Evolutionary conservation across 768 basidiomycete genomes (phyloP).

Genomic region (Boletellus emodensis): DNA sequence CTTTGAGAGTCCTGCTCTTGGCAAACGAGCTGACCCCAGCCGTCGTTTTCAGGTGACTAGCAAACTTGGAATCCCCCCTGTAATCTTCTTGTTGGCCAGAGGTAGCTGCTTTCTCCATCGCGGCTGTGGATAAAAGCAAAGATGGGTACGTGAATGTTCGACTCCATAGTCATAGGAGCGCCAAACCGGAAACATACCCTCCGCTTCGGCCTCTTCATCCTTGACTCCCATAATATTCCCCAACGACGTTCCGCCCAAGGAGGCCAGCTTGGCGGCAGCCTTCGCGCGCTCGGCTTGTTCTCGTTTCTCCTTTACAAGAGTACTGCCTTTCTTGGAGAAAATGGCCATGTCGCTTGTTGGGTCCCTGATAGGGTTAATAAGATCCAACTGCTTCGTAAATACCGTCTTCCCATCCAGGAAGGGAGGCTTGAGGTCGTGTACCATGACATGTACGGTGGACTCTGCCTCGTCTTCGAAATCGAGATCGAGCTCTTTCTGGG

Average conservation of each 20-base stretch:
- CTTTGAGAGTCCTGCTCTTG: constrained; percentile 76
- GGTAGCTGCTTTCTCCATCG: constrained; percentile 45
- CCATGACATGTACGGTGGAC: constrained; percentile 95
- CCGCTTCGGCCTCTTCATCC: constrained; percentile 90
- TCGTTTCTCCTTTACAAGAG: constrained; percentile 90
- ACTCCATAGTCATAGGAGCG: constrained; percentile 39
- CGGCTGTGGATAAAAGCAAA: constrained; percentile 43
- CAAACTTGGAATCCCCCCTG: constrained; percentile 95
- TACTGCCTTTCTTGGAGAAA: constrained; percentile 96
- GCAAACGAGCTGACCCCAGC: constrained; percentile 81
- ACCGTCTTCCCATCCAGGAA: constrained; percentile 96
- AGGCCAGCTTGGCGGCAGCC: constrained; percentile 92
- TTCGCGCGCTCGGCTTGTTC: constrained; percentile 96
- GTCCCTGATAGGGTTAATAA: constrained; percentile 95
- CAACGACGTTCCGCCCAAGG: constrained; percentile 86
- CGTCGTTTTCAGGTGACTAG: constrained; percentile 82
- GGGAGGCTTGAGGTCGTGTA: constrained; percentile 95
- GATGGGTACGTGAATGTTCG: constrained; percentile 77
- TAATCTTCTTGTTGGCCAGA: constrained; percentile 62
- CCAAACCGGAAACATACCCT: constrained; percentile 55
- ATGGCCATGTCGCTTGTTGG: constrained; percentile 91
- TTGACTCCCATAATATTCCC: constrained; percentile 98
- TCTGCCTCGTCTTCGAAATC: constrained; percentile 97
- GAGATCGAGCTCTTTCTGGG: constrained; percentile 79
- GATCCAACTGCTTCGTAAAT: constrained; percentile 94